Evolutionary conservation across 1,139 yeast genomes (phyloP).

Genomic region (Pichia sp.): DNA sequence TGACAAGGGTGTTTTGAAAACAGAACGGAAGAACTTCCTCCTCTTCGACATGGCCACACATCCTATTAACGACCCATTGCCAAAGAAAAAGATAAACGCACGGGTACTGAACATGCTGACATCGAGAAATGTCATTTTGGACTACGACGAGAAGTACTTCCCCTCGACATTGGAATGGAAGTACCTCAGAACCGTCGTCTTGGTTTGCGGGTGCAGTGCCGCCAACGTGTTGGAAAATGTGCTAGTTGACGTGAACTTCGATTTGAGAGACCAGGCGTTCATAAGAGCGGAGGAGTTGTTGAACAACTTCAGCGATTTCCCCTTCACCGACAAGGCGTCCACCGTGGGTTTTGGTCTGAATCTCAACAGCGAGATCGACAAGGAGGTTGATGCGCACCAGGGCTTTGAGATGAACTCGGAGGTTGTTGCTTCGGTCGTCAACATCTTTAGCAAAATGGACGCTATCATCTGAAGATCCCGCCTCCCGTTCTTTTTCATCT

Average conservation of each 20-base stretch:
- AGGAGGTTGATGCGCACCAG: conserved; percentile 59
- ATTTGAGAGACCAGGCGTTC: conserved; percentile 88
- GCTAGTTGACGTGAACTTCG: conserved; percentile 71
- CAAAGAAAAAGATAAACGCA: conserved; percentile 74
- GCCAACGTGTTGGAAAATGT: conserved; percentile 96
- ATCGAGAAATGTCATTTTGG: conserved; percentile 59
- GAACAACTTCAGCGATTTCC: conserved; percentile 77
- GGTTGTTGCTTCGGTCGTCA: conserved; percentile 81
- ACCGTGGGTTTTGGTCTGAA: conserved; percentile 75
- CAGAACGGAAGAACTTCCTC: conserved; percentile 91
- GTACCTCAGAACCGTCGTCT: conserved; percentile 70
- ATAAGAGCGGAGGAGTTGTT: conserved; percentile 88
- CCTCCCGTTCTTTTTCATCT: neutral
- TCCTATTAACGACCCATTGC: conserved; percentile 80
- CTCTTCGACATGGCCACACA: conserved; percentile 98
- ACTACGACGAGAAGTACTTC: conserved; percentile 47
- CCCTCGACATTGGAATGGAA: conserved; percentile 67
- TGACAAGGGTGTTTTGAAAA: conserved; percentile 94
- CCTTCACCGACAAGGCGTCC: conserved; percentile 57
- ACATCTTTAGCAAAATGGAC: conserved; percentile 60
- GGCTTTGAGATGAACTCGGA: conserved; percentile 70
- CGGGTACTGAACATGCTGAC: conserved; percentile 69
- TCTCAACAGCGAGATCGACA: conserved; percentile 60
- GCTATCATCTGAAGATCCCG: conserved; percentile 26
- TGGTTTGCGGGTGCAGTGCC: conserved; percentile 88